Evolutionary conservation across 352 stramenopile species (phyloP).

Genomic region (Phytophthora aleatoria): DNA sequence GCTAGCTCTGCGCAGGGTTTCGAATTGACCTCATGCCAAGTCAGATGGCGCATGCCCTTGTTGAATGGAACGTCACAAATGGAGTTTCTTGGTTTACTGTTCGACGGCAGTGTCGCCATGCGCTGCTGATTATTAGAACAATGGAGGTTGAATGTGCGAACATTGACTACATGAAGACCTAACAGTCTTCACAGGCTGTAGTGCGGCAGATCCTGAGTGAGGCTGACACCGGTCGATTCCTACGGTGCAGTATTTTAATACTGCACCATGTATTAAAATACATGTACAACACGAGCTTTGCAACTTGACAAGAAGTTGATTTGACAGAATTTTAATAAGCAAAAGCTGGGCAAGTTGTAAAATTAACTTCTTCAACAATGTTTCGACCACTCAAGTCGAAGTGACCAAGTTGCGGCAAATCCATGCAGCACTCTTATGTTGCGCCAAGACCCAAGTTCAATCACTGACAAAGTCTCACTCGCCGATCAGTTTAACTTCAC

Average conservation of each 20-base stretch:
- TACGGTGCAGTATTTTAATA: no score
- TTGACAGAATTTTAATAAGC: no score
- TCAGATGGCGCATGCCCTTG: not conserved
- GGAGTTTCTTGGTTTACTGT: not conserved
- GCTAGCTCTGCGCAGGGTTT: not conserved
- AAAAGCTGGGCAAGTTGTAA: not conserved
- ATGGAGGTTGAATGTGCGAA: not conserved
- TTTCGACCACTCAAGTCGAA: not conserved
- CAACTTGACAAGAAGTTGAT: no score
- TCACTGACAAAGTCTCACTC: constrained; percentile 1
- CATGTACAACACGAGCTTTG: no score
- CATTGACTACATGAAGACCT: not conserved
- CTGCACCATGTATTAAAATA: no score
- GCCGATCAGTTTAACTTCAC: constrained; percentile 5
- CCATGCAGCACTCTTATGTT: constrained; percentile 5
- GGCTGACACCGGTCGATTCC: no score
- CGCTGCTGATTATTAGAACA: not conserved
- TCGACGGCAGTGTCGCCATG: not conserved
- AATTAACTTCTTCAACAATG: not conserved
- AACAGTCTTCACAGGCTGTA: not conserved
- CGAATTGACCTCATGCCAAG: not conserved
- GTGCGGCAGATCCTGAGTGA: not conserved
- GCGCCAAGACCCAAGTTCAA: constrained; percentile 6
- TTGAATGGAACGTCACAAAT: not conserved
- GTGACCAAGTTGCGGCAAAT: constrained; percentile 9